Evolutionary conservation across 495 filamentous ascomycete species (phyloP), one percentile per base, ranked within the genome.

Genomic region (Achaetomiella virescens): DNA sequence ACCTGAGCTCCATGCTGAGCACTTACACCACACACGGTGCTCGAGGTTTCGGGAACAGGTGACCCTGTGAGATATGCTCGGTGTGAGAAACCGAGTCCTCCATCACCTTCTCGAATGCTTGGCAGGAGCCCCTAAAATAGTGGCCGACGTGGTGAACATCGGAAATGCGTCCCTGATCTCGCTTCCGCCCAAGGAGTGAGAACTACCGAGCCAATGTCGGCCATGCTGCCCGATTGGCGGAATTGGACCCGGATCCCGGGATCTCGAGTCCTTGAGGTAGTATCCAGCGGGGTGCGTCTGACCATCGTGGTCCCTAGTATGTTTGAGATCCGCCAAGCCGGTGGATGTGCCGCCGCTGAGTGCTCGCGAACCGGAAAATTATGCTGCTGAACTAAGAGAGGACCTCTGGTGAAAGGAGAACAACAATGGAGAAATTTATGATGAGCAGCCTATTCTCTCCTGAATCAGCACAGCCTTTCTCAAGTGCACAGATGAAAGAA

Each of bases 241-340:
- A 64, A 66, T 47, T 37, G 42, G 45, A 33, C 4, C 17, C 17
- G 48, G 25, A 56, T 27, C 44, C 48, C 31, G 58, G 61, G 45
- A 43, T 56, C 21, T 9, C 44, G 20, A 18, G 20, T 18, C n/a
- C n/a, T 14, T 24, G 40, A 41, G 48, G 63, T 65, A 37, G 61
- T 31, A 62, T 65, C 24, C 54, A 37, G 38, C 45, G 57, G 48
- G 40, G 52, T 25, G 58, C 52, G n/a, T 22, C 33, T 38, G 17
- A 11, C 48, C 43, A 17, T 18, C 24, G 38, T 35, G 29, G 18
- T 42, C 35, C 51, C 44, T 57, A 11, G 48, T 45, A 52, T 57
- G 61, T 63, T 66, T 61, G 35, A 15, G 35, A 35, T 45, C 15
- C 22, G 64, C 62, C 59, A 67, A 65, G 62, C 52, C 59, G 57